Evolutionary conservation across 1,139 yeast genomes (phyloP).

Genomic region (Yamadazyma trypodendri): DNA sequence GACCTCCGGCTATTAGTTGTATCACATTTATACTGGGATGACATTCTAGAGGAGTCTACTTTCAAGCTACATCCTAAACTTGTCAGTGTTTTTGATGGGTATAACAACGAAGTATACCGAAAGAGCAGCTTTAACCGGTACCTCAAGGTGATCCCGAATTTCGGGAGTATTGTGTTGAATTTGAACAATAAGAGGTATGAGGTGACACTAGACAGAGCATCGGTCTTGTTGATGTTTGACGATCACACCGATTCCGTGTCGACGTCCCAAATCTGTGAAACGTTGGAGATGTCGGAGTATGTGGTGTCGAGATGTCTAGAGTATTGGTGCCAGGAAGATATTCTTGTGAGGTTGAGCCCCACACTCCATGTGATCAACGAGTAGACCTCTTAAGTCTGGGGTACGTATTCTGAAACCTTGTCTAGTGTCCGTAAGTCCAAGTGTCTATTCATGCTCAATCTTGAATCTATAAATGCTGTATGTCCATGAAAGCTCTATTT

Average conservation of each 20-base stretch:
- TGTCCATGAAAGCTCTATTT: no score
- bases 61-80: constrained; percentile 50
- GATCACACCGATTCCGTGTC: constrained; percentile 22
- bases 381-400: no score
- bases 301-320: constrained; percentile 39
- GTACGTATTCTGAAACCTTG: no score
- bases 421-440: no score
- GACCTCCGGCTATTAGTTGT: constrained; percentile 38
- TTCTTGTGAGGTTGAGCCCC: constrained; percentile 32
- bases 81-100: constrained; percentile 29
- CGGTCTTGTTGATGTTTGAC: constrained; percentile 57
- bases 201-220: constrained; percentile 72
- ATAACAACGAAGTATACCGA: constrained; percentile 32
- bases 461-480: no score
- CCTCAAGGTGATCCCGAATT: constrained; percentile 54
- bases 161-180: constrained; percentile 64
- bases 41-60: constrained; percentile 30
- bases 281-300: constrained; percentile 38
- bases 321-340: constrained; percentile 58
- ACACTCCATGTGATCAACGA: constrained; percentile 1
- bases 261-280: constrained; percentile 22
- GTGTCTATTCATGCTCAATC: no score
- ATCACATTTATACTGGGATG: constrained; percentile 55
- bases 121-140: constrained; percentile 55
- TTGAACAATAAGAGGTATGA: constrained; percentile 43